A percentile compares a stretch with the other conserved stretches of the same genome.
These are phyloP conservation scores for Aureobasidium sp. DNA, from an alignment of 2,329 filamentous ascomycete genomes.

Conservation along the genomic window DNA sequence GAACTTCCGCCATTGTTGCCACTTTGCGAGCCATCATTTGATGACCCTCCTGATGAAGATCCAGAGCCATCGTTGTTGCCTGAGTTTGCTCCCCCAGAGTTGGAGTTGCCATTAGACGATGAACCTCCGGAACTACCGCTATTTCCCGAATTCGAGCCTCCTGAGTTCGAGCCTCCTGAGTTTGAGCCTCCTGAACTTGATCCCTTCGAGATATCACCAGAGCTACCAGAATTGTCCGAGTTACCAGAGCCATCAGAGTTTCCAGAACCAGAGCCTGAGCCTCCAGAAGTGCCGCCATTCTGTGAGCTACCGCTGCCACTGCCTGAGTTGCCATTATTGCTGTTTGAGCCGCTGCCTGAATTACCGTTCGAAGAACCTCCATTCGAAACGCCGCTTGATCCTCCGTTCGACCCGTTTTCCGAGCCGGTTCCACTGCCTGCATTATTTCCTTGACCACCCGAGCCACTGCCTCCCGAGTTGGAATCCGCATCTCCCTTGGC, in stretches of 20 bases:
- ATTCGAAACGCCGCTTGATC: neutral
- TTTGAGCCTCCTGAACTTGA: neutral
- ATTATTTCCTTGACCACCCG: neutral
- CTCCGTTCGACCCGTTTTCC: neutral
- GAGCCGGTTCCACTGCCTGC: neutral
- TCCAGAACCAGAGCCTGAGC: neutral
- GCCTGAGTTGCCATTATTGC: neutral
- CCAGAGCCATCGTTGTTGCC: neutral
- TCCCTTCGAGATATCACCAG: neutral
- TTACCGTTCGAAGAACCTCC: neutral
- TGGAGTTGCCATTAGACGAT: neutral
- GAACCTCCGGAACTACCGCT: neutral
- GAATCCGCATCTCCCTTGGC: neutral
- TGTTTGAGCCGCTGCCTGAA: neutral
- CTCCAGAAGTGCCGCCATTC: neutral
- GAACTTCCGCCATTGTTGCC: conserved; percentile 6
- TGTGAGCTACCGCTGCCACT: neutral
- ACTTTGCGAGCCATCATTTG: too few species aligned
- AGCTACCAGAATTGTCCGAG: neutral
- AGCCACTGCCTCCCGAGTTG: neutral
- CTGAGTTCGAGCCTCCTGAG: neutral
- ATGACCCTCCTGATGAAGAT: too few species aligned
- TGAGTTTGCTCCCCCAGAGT: neutral
- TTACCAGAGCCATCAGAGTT: neutral
- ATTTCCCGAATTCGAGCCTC: too few species aligned